phyloP scores from a whole-genome alignment of 1,284 basidiomycete genomes.

The Trametes versicolor region DNA sequence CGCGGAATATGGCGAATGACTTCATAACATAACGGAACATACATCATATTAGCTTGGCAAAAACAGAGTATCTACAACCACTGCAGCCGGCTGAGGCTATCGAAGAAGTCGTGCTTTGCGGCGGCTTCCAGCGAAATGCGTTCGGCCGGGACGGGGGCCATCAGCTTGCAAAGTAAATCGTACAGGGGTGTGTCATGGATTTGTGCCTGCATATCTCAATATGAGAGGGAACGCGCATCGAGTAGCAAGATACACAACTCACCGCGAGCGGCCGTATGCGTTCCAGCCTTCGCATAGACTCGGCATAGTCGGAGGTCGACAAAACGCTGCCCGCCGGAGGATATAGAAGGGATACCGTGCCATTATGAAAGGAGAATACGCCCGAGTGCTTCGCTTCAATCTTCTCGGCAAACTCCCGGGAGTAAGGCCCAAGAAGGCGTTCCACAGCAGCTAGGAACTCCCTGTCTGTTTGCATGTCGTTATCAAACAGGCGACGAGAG shows the following conservation, averaged over 20 bases:
- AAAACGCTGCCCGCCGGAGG: neutral
- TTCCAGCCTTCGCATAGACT: neutral
- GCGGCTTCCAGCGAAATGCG: neutral
- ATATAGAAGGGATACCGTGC: neutral
- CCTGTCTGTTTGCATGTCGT: neutral
- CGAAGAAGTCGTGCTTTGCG: neutral
- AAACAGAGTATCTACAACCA: neutral
- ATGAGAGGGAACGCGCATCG: neutral
- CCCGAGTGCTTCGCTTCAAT: neutral
- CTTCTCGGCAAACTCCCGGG: neutral
- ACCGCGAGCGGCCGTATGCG: neutral
- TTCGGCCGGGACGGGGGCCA: neutral
- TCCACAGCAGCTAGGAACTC: neutral
- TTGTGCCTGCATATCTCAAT: neutral
- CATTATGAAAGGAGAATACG: neutral
- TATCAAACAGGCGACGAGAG: neutral
- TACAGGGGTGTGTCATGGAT: neutral
- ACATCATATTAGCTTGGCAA: too few relatives aligned
- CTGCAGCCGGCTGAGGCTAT: neutral
- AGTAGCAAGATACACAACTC: neutral
- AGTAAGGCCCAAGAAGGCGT: neutral
- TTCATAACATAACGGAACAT: too few relatives aligned
- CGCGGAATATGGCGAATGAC: too few relatives aligned
- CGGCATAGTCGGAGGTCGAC: neutral
- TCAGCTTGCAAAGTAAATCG: neutral